These are phyloP conservation scores for Rhizopogon sp. DNA, from an alignment of 768 basidiomycete species.

Conservation along the genomic window DNA sequence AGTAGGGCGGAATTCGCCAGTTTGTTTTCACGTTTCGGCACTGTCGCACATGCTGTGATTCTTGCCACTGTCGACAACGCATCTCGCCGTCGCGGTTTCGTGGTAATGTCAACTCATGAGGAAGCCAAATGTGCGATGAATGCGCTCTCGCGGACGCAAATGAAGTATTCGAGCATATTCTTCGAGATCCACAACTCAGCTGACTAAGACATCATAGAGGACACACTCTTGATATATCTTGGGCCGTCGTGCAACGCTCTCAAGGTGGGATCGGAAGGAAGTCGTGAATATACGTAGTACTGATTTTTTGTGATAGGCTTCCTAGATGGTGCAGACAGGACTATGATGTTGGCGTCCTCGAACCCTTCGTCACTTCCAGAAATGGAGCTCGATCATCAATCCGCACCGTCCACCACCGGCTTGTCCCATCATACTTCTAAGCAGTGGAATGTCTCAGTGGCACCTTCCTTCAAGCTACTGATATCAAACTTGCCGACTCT, in stretches of 20 bases:
- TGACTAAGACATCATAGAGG: conserved; percentile 39
- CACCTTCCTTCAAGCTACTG: conserved; percentile 49
- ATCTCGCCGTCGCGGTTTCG: conserved; percentile 76
- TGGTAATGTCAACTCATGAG: conserved; percentile 72
- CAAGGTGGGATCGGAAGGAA: conserved; percentile 42
- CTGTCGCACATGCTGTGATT: conserved; percentile 72
- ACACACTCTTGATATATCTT: conserved; percentile 74
- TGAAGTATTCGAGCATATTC: conserved; percentile 44
- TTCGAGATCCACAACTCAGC: not conserved
- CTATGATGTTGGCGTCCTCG: conserved; percentile 52
- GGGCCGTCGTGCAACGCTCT: conserved; percentile 86
- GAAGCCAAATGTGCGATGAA: conserved; percentile 70
- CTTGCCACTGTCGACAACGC: conserved; percentile 81
- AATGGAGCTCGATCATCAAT: conserved; percentile 18
- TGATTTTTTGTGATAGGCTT: conserved; percentile 46
- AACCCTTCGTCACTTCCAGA: conserved; percentile 28
- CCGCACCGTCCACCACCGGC: conserved; percentile 17
- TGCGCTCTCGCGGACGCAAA: conserved; percentile 58
- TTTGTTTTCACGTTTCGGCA: conserved; percentile 61
- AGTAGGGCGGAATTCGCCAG: conserved; percentile 50
- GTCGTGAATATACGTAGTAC: not conserved
- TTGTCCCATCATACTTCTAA: conserved; percentile 27
- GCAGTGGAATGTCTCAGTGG: conserved; percentile 27
- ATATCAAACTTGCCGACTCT: conserved; percentile 62
- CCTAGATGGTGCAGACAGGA: conserved; percentile 77